phyloP scores from a whole-genome alignment of 208 protist species.

The Trypanosoma caninum region DNA sequence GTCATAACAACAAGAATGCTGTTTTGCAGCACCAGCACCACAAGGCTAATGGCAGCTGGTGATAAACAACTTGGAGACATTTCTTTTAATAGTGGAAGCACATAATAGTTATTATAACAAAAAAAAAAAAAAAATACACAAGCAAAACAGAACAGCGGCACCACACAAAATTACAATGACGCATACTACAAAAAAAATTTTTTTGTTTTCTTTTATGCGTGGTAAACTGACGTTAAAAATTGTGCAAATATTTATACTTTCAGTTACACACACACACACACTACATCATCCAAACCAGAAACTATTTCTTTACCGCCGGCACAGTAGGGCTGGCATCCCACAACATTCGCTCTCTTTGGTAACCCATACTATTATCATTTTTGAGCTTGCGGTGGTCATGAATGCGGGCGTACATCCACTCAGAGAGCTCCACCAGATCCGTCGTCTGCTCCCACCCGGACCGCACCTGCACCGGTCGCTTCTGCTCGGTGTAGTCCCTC shows the following conservation, averaged over 20 bases:
- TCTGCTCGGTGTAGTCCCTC: conserved; percentile 50
- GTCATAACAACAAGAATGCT: conserved; percentile 71
- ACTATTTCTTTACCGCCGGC: conserved; percentile 36
- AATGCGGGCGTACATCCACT: conserved; percentile 43
- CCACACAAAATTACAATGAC: conserved; percentile 13
- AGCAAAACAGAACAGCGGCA: conserved; percentile 19
- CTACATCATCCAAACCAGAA: neutral
- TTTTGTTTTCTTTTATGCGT: no score
- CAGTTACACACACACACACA: neutral
- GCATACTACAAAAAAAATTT: conserved; percentile 20
- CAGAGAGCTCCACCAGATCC: conserved; percentile 27
- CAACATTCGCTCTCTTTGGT: conserved; percentile 55
- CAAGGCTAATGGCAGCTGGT: conserved; percentile 48
- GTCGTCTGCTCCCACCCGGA: conserved; percentile 24
- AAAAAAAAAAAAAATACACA: conserved; percentile 8
- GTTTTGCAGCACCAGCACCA: conserved; percentile 78
- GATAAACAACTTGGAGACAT: no score
- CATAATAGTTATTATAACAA: neutral
- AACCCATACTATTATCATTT: conserved; percentile 68
- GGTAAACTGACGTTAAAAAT: no score
- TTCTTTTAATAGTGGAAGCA: no score
- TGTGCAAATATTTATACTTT: no score
- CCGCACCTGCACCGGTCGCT: conserved; percentile 19
- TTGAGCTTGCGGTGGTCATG: conserved; percentile 41
- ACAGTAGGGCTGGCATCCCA: conserved; percentile 27